These are phyloP conservation scores for Aspergillus sp. DNA, from an alignment of 2,329 filamentous ascomycete genomes.

Conservation along the genomic window DNA sequence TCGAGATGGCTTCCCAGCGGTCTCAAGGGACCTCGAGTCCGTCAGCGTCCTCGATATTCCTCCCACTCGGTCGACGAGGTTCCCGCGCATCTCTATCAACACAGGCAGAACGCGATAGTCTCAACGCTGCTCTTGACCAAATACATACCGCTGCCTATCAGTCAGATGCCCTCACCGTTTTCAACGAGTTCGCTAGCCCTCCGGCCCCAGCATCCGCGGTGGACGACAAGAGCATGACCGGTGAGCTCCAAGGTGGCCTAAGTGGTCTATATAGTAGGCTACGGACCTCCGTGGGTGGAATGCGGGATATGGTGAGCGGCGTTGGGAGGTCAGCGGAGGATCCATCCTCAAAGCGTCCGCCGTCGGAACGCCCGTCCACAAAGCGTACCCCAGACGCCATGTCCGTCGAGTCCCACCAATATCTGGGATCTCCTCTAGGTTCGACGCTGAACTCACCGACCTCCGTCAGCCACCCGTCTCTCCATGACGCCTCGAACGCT, in stretches of 20 bases:
- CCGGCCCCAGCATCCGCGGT: conserved; percentile 65
- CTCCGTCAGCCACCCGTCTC: conserved; percentile 34
- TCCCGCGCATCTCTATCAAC: conserved; percentile 57
- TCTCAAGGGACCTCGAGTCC: conserved; percentile 47
- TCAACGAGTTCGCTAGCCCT: conserved; percentile 79
- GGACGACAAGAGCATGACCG: conserved; percentile 72
- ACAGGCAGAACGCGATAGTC: conserved; percentile 71
- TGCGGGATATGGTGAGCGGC: conserved; percentile 57
- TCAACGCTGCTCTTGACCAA: conserved; percentile 78
- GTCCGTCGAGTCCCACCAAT: conserved; percentile 30
- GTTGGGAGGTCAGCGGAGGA: conserved; percentile 37
- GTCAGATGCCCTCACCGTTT: conserved; percentile 83
- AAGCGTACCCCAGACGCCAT: conserved; percentile 33
- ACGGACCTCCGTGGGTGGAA: conserved; percentile 77
- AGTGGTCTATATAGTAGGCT: conserved; percentile 88
- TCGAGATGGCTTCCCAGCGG: conserved; percentile 42
- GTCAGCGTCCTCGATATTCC: conserved; percentile 49
- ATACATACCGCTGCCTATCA: conserved; percentile 90
- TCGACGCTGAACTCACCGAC: conserved; percentile 46
- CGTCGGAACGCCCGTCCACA: conserved; percentile 31
- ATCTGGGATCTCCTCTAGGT: conserved; percentile 39
- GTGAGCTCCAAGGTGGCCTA: conserved; percentile 81
- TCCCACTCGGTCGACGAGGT: conserved; percentile 51
- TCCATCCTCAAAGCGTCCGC: conserved; percentile 31
- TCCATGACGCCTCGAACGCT: conserved; percentile 33